phyloP scores from a whole-genome alignment of 2,329 filamentous ascomycete species.

The Xylaria sp. region DNA sequence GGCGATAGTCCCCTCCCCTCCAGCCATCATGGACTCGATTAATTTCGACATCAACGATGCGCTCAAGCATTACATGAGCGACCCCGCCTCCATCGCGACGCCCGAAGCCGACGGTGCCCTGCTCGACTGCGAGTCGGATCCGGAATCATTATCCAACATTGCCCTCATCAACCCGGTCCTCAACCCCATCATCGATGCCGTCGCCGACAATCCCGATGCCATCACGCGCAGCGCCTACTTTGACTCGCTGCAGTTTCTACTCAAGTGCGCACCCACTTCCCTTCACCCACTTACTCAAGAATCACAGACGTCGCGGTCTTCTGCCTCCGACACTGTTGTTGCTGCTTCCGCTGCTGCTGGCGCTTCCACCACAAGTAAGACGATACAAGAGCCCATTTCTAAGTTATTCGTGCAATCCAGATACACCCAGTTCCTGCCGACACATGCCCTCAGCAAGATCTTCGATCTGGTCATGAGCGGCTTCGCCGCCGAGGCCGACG shows the following conservation, averaged over 20 bases:
- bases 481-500: conserved; percentile 84
- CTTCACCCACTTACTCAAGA: conserved; percentile 45
- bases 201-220: conserved; percentile 91
- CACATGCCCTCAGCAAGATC: conserved; percentile 88
- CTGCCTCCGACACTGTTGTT: conserved; percentile 33
- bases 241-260: conserved; percentile 92
- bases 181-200: conserved; percentile 90
- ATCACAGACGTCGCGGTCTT: conserved; percentile 13
- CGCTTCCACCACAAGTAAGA: conserved; percentile 35
- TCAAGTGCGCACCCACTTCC: conserved; percentile 86
- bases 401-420: conserved; percentile 75
- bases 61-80: conserved; percentile 96
- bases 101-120: conserved; percentile 86
- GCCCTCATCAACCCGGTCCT: conserved; percentile 84
- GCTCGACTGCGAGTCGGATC: conserved; percentile 91
- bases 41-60: conserved; percentile 97
- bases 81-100: conserved; percentile 83
- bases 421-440: conserved; percentile 81
- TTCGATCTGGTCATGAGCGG: conserved; percentile 91
- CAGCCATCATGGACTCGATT: conserved; percentile 74
- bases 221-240: conserved; percentile 82
- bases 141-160: conserved; percentile 78
- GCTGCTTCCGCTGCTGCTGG: conserved; percentile 19
- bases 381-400: conserved; percentile 65
- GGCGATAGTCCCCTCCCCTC: conserved; percentile 30